A percentile compares a stretch with the other conserved stretches of the same genome.
These are phyloP conservation scores for Lodderomyces theae DNA, from an alignment of 1,139 yeast species.

Conservation along the genomic window DNA sequence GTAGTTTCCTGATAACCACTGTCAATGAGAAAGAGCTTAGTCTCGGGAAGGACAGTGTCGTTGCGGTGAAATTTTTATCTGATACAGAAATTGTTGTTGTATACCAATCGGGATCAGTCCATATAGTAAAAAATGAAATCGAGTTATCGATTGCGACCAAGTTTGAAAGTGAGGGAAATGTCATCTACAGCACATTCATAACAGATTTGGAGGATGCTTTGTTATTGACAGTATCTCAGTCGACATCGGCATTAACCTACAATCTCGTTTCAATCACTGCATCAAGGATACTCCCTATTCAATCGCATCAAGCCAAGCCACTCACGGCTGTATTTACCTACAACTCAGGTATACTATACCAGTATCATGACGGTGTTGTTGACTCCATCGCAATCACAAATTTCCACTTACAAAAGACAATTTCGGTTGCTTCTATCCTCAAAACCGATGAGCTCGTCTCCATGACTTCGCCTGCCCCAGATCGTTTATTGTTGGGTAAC, in stretches of 20 bases:
- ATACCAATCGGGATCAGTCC: constrained; percentile 43
- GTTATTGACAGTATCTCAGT: constrained; percentile 19
- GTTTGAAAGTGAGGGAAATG: constrained; percentile 7
- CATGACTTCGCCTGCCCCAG: constrained; percentile 39
- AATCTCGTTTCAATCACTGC: constrained; percentile 20
- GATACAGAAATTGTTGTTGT: constrained; percentile 38
- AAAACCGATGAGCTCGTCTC: constrained; percentile 18
- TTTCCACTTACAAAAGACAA: constrained; percentile 19
- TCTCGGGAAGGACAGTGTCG: constrained; percentile 22
- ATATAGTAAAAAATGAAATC: constrained; percentile 24
- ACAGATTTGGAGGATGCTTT: constrained; percentile 22
- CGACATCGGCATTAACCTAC: constrained; percentile 17
- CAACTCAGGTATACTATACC: constrained; percentile 27
- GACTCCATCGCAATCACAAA: constrained; percentile 21
- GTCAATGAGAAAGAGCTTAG: constrained; percentile 16
- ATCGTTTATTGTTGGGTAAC: constrained; percentile 43
- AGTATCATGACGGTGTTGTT: constrained; percentile 21
- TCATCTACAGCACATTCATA: constrained; percentile 26
- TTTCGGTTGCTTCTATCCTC: constrained; percentile 22
- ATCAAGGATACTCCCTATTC: constrained; percentile 11
- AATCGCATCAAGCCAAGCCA: constrained; percentile 1
- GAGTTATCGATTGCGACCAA: constrained; percentile 2
- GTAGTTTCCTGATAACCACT: constrained; percentile 9
- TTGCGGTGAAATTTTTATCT: constrained; percentile 35
- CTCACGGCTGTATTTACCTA: constrained; percentile 21